These are phyloP conservation scores for Fusarium dimerum DNA, from an alignment of 2,329 filamentous ascomycete genomes.

Conservation along the genomic window DNA sequence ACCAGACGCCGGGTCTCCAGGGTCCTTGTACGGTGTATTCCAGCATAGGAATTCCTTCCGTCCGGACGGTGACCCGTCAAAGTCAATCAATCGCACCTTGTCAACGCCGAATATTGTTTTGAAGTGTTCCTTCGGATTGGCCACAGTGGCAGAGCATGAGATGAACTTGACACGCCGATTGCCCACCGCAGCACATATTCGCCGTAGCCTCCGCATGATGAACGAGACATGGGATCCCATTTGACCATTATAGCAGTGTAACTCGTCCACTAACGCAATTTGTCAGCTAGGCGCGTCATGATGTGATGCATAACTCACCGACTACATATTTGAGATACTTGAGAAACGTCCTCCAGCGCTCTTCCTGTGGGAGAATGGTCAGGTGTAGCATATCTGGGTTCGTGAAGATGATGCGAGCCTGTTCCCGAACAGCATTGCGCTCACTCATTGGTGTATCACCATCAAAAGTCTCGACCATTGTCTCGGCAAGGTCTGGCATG, in stretches of 20 bases:
- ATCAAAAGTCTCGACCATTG: conserved; percentile 90
- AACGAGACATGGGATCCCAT: conserved; percentile 93
- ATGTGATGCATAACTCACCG: conserved; percentile 32
- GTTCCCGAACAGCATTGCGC: conserved; percentile 78
- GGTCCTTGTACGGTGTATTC: conserved; percentile 95
- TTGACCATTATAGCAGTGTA: conserved; percentile 95
- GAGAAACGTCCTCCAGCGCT: conserved; percentile 84
- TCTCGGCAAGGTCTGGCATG: conserved; percentile 73
- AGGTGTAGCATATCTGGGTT: conserved; percentile 98
- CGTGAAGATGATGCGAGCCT: conserved; percentile 91
- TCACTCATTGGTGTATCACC: conserved; percentile 86
- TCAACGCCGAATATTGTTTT: conserved; percentile 89
- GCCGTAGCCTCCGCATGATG: conserved; percentile 85
- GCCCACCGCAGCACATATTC: conserved; percentile 87
- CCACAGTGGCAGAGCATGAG: conserved; percentile 94
- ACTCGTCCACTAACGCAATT: conserved; percentile 63
- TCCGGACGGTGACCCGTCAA: conserved; percentile 86
- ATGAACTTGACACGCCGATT: conserved; percentile 87
- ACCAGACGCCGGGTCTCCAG: conserved; percentile 81
- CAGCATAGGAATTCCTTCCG: conserved; percentile 95
- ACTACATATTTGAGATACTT: conserved; percentile 90
- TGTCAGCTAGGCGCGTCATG: conserved; percentile 22
- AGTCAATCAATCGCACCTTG: conserved; percentile 79
- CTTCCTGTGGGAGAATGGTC: conserved; percentile 89
- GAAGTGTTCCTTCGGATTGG: conserved; percentile 91